Percentiles rank a stretch among this genome's conserved stretches.
These are phyloP conservation scores for Hypomontagnella monticulosa DNA, from an alignment of 495 filamentous ascomycete species.

Conservation along the genomic window DNA sequence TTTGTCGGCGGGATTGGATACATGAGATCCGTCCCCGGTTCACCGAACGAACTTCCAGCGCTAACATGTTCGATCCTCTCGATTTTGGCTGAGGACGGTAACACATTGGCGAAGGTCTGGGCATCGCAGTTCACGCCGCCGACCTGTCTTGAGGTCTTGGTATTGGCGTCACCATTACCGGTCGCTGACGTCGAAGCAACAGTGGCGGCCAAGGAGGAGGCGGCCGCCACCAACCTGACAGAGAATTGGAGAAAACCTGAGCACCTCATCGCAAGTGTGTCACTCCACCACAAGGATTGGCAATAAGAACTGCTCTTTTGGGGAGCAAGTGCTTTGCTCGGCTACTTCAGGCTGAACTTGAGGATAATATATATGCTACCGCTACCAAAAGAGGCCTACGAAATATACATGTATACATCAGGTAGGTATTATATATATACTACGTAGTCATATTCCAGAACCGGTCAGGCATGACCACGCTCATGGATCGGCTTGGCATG, in stretches of 20 bases:
- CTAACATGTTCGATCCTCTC: slow-evolving; percentile 46
- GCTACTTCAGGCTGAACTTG: slow-evolving; percentile 31
- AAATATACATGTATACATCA: slow-evolving; percentile 9
- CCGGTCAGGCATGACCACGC: slow-evolving; percentile 16
- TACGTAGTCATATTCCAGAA: neutral
- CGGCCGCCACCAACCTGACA: slow-evolving; percentile 18
- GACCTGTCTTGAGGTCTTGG: slow-evolving; percentile 9
- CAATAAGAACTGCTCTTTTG: slow-evolving; percentile 28
- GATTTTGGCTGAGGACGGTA: slow-evolving; percentile 43
- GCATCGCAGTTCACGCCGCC: slow-evolving; percentile 32
- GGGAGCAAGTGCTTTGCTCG: slow-evolving; percentile 6
- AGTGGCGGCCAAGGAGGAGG: slow-evolving; percentile 13
- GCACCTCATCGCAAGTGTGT: slow-evolving; percentile 34
- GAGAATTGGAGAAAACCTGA: slow-evolving; percentile 33
- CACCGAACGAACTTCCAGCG: slow-evolving; percentile 49
- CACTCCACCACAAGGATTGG: slow-evolving; percentile 26
- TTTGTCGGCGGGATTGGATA: slow-evolving; percentile 57
- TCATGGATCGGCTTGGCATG: slow-evolving; percentile 21
- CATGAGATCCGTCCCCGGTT: slow-evolving; percentile 49
- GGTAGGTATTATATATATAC: slow-evolving; percentile 10
- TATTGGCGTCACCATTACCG: slow-evolving; percentile 1
- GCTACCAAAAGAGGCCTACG: neutral
- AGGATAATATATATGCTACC: slow-evolving; percentile 31
- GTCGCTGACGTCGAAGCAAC: slow-evolving; percentile 8
- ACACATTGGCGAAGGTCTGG: slow-evolving; percentile 33